Percentiles rank a stretch among this genome's conserved stretches.
Conservation (phyloP, 1,139 yeast species). For the Hyphopichia pseudoburtonii region DNA sequence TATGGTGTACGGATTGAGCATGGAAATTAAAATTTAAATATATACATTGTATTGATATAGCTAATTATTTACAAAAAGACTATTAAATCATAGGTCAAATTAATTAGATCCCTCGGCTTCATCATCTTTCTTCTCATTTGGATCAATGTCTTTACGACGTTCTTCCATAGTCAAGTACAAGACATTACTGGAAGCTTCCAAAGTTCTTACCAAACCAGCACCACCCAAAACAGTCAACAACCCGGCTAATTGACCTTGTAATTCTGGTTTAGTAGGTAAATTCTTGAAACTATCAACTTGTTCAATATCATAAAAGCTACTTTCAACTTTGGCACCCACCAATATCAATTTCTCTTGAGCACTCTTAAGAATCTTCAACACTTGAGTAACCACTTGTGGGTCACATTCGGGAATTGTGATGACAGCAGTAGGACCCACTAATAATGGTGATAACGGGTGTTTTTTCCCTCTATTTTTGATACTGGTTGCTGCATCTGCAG, state of each 20-base stretch:
- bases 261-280: constrained; percentile 67
- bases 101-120: constrained; percentile 7
- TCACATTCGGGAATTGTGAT: constrained; percentile 67
- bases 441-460: constrained; percentile 70
- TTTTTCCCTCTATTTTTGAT: constrained; percentile 38
- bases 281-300: constrained; percentile 65
- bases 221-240: constrained; percentile 82
- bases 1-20: constrained; percentile 6
- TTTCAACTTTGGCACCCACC: constrained; percentile 82
- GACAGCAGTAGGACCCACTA: constrained; percentile 87
- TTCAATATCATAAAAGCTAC: constrained; percentile 50
- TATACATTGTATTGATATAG: neutral
- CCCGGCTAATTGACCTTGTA: constrained; percentile 85
- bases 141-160: constrained; percentile 49
- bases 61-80: neutral
- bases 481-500: constrained; percentile 64
- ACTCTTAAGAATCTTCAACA: constrained; percentile 59
- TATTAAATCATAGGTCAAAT: neutral
- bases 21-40: constrained; percentile 4
- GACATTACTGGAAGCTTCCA: constrained; percentile 64
- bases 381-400: constrained; percentile 64
- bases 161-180: constrained; percentile 74
- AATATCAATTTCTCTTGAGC: constrained; percentile 74
- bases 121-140: constrained; percentile 16
- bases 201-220: constrained; percentile 81